Base-by-base conservation (phyloP, 2,329 filamentous ascomycete genomes). In the Dactylellina sp. region DNA sequence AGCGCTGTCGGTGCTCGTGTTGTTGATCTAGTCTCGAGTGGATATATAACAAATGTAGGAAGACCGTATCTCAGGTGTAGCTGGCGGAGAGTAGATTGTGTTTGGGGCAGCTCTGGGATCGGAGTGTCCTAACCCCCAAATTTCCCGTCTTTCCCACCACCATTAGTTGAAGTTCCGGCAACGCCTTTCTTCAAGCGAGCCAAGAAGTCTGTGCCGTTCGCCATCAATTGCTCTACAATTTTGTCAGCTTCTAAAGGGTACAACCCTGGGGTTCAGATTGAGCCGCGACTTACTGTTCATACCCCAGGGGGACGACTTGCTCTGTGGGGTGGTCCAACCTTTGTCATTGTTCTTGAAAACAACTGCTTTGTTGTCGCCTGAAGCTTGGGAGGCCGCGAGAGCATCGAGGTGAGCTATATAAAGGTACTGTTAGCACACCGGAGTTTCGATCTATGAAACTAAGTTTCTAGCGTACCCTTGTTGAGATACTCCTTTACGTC, bases 231-330 rank as follows among this genome's bases (percentile, higher is more conserved):
- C 16, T 74, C 70, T 74, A 40, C n/a, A 35, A 22, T 7, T 12
- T 11, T n/a, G 20, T 64, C n/a, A 57, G 59, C 42, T 18, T 22
- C n/a, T 12, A 6, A 4, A 37, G 44, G 2, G 11, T 12, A 32
- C 11, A 42, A 7, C 12, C 37, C 16, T 2, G 40, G 16, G 24
- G 37, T 16, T 32, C 32, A 28, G 12, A 22, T 25, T 1, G n/a
- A 5, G 9, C n/a, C 7, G 20, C 6, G 2, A 14, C 70, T 44
- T 62, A 74, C 70, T 66, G 39, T 66, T 74, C 32, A 52, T 40
- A 22, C 52, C 70, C 70, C 70, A 74, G 12, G 68, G 68, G 2
- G 70, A 65, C 3, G 70, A 61, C 18, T 74, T 74, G 70, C 61
- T 74, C 35, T 74, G 70, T n/a, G 53, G 37, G 3, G 70, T 74